These are phyloP conservation scores for Phytophthora fragariae DNA, from an alignment of 352 stramenopile species.

Conservation along the genomic window DNA sequence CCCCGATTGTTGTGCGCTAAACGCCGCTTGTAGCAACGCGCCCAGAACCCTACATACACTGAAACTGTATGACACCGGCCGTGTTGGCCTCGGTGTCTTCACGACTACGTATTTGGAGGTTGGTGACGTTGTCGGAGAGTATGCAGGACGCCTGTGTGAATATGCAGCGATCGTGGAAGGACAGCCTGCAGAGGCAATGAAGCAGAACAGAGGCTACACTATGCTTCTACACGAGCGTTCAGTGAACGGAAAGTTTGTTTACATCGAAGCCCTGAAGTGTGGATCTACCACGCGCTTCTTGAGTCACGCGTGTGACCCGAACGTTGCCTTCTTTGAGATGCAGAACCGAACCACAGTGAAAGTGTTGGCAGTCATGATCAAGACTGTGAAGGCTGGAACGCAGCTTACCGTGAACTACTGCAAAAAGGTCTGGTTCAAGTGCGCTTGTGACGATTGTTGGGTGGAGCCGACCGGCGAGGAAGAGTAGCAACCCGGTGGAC, in stretches of 20 bases:
- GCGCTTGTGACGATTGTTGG: background rate
- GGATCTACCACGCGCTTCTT: constrained; percentile 3
- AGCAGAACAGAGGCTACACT: constrained; percentile 7
- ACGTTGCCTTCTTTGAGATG: background rate
- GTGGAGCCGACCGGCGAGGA: too few relatives aligned
- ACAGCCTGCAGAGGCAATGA: background rate
- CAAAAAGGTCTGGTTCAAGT: background rate
- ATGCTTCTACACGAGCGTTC: constrained; percentile 1
- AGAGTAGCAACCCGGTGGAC: too few relatives aligned
- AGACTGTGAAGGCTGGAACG: background rate
- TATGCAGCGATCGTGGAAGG: background rate
- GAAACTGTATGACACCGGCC: too few relatives aligned
- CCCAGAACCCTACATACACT: too few relatives aligned
- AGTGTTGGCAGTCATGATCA: background rate
- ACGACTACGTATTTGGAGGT: too few relatives aligned
- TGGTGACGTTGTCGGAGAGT: too few relatives aligned
- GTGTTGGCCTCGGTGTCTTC: too few relatives aligned
- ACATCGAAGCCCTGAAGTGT: constrained; percentile 7
- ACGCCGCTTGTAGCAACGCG: too few relatives aligned
- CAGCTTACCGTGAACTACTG: background rate
- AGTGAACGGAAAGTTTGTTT: background rate
- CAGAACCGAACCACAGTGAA: background rate
- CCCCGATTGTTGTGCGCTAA: too few relatives aligned
- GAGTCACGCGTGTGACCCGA: background rate
- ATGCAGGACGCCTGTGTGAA: too few relatives aligned